A percentile compares a stretch with the other conserved stretches of the same genome.
phyloP scores from a whole-genome alignment of 768 basidiomycete species.

The Leccinum uliginosum region DNA sequence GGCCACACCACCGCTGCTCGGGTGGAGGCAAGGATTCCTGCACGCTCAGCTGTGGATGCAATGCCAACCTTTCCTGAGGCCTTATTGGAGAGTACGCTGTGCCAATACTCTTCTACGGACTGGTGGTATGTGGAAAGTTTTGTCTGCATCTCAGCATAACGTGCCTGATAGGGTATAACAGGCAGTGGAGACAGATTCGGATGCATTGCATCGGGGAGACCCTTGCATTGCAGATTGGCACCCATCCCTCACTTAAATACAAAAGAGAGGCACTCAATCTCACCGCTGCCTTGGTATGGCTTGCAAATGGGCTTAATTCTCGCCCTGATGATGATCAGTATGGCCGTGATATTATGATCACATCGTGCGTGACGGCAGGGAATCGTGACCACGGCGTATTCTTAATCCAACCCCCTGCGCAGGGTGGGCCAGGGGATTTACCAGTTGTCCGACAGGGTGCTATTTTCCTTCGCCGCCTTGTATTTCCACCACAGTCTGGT shows the following conservation, averaged over 20 bases:
- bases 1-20: slow-evolving; percentile 1
- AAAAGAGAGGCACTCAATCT: slow-evolving; percentile 2
- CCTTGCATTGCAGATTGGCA: background rate
- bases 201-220: slow-evolving; percentile 2
- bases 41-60: background rate
- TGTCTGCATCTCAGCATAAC: background rate
- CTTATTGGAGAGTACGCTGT: background rate
- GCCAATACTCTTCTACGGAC: background rate
- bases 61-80: slow-evolving; percentile 2
- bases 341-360: slow-evolving; percentile 1
- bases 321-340: slow-evolving; percentile 4
- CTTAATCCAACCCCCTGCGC: background rate
- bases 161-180: background rate
- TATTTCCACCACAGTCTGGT: background rate
- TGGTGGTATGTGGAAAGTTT: background rate
- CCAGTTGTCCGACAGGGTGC: slow-evolving; percentile 2
- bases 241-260: slow-evolving; percentile 1
- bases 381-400: background rate
- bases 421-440: background rate
- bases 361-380: background rate
- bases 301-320: slow-evolving; percentile 3
- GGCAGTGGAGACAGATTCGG: slow-evolving; percentile 8
- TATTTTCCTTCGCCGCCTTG: background rate
- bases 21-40: slow-evolving; percentile 2
- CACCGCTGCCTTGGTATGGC: slow-evolving; percentile 7